Evolutionary conservation across 495 filamentous ascomycete species (phyloP).

Genomic region (Xylaria nigripes): DNA sequence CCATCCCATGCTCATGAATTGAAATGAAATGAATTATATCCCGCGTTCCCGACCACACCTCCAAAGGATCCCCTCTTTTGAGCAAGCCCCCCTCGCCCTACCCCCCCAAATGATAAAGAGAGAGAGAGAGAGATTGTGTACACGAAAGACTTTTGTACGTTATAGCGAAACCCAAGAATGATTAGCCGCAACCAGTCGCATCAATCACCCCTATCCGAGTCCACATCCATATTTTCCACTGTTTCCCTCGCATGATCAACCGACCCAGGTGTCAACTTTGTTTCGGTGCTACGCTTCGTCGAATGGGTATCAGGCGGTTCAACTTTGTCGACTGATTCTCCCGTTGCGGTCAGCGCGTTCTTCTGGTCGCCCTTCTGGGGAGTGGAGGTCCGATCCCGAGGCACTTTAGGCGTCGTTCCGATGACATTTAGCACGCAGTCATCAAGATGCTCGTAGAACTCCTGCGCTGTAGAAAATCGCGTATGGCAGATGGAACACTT

Average conservation of each 20-base stretch:
- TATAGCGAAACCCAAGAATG: not conserved
- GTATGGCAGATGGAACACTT: constrained; percentile 93
- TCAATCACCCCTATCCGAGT: constrained; percentile 4
- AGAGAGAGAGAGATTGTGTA: not conserved
- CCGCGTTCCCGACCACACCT: too few relatives aligned
- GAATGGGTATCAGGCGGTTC: not conserved
- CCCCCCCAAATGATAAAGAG: not conserved
- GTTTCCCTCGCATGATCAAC: constrained; percentile 5
- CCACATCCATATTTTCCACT: constrained; percentile 9
- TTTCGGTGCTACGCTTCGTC: not conserved
- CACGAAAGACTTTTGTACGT: not conserved
- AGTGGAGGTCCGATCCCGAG: constrained; percentile 50
- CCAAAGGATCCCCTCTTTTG: too few relatives aligned
- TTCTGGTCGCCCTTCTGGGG: constrained; percentile 37
- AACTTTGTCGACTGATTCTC: constrained; percentile 40
- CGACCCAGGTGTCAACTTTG: constrained; percentile 1
- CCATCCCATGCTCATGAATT: too few relatives aligned
- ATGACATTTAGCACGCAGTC: constrained; percentile 96
- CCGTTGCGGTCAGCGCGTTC: constrained; percentile 52
- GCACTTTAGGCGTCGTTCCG: constrained; percentile 61
- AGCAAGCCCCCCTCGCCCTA: too few relatives aligned
- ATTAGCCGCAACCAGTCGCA: not conserved
- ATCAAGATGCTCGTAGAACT: constrained; percentile 97
- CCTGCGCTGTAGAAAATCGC: constrained; percentile 85
- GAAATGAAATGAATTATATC: too few relatives aligned